Conservation (phyloP, 495 filamentous ascomycete species). For the Aspergillus campestris region DNA sequence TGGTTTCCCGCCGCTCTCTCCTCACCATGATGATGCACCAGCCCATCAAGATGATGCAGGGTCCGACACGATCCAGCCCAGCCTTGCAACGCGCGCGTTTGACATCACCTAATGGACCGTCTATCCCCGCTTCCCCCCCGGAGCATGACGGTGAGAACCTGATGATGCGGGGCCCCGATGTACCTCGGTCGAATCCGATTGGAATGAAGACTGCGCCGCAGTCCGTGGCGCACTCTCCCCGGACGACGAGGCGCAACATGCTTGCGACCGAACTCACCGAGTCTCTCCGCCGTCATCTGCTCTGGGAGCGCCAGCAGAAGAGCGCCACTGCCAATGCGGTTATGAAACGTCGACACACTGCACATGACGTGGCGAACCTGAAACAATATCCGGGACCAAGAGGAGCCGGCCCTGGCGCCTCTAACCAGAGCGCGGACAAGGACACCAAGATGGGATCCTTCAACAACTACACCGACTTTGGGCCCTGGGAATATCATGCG, state of each 20-base stretch:
- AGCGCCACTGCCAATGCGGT: constrained; percentile 80
- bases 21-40: constrained; percentile 85
- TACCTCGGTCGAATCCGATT: constrained; percentile 80
- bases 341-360: constrained; percentile 84
- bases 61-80: constrained; percentile 67
- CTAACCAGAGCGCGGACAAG: constrained; percentile 27
- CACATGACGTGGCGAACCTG: constrained; percentile 78
- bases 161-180: constrained; percentile 64
- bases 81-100: constrained; percentile 71
- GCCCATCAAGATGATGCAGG: constrained; percentile 36
- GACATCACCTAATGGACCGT: constrained; percentile 65
- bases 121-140: constrained; percentile 62
- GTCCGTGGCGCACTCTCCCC: constrained; percentile 70
- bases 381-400: constrained; percentile 57
- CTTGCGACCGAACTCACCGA: constrained; percentile 85
- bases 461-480: constrained; percentile 58
- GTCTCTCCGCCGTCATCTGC: constrained; percentile 66
- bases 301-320: constrained; percentile 86
- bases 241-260: constrained; percentile 95
- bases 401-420: constrained; percentile 5
- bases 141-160: constrained; percentile 58
- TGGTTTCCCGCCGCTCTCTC: constrained; percentile 78
- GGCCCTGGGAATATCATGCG: constrained; percentile 59
- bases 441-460: constrained; percentile 52
- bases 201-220: constrained; percentile 52